phyloP scores from a whole-genome alignment of 1,284 basidiomycete species.

The Testicularia cyperi region DNA sequence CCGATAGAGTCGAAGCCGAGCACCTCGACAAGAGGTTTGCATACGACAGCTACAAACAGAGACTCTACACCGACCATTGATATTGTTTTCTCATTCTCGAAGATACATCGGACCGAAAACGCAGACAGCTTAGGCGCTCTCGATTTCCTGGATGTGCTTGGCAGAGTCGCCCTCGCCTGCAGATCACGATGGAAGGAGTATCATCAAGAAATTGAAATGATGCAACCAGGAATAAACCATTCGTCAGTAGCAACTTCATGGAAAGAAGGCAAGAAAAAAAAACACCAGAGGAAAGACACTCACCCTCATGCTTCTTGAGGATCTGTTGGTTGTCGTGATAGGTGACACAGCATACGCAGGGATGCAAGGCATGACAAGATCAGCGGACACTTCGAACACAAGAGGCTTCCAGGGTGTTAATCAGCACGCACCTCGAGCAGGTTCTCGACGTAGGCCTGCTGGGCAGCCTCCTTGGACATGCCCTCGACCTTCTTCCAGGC shows the following conservation, averaged over 20 bases:
- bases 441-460: conserved; percentile 52
- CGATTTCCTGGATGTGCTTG: conserved; percentile 45
- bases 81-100: neutral
- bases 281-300: no score
- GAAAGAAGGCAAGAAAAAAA: no score
- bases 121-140: conserved; percentile 27
- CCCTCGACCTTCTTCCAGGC: conserved; percentile 56
- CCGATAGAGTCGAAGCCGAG: no score
- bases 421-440: conserved; percentile 39
- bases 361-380: no score
- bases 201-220: neutral
- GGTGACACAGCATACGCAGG: no score
- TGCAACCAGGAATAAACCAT: no score
- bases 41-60: no score
- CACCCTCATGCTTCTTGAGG: conserved; percentile 49
- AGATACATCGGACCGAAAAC: neutral
- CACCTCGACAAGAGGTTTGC: no score
- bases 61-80: neutral
- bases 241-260: no score
- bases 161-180: conserved; percentile 45
- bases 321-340: conserved; percentile 12
- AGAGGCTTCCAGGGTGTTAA: no score
- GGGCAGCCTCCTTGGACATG: conserved; percentile 45
- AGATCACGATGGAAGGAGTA: neutral
- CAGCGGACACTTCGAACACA: neutral